Evolutionary conservation across 345 rosid genomes (phyloP).

Genomic region (Salix viminalis): DNA sequence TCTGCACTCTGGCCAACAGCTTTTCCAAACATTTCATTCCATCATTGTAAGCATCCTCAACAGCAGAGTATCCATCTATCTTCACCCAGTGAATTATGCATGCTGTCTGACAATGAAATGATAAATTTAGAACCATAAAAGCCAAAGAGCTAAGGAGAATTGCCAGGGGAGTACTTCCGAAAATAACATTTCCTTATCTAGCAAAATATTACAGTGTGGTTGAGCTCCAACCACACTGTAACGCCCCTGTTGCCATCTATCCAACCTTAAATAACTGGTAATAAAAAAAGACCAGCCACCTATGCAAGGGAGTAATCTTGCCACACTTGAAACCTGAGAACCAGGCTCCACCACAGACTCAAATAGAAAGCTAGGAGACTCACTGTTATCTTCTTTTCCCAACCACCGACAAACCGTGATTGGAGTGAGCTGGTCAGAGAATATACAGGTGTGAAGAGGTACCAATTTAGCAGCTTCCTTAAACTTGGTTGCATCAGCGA

Average conservation of each 20-base stretch:
- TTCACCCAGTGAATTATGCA: conserved; percentile 59
- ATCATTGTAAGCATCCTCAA: background rate
- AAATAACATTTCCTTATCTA: background rate
- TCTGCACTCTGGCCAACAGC: conserved; percentile 56
- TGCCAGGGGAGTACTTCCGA: background rate
- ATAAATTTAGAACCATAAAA: background rate
- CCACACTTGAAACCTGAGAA: conserved; percentile 50
- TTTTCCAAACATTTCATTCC: conserved; percentile 45
- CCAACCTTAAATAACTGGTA: conserved; percentile 3
- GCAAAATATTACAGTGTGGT: conserved; percentile 20
- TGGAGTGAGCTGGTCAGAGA: conserved; percentile 86
- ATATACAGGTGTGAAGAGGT: conserved; percentile 66
- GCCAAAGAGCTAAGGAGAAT: background rate
- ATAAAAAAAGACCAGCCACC: background rate
- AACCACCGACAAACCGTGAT: conserved; percentile 83
- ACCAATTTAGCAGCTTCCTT: conserved; percentile 60
- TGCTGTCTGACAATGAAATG: conserved; percentile 36
- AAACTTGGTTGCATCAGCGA: conserved; percentile 37
- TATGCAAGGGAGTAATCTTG: conserved; percentile 22
- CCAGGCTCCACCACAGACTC: conserved; percentile 84
- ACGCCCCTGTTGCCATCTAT: conserved; percentile 50
- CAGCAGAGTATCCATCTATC: conserved; percentile 41
- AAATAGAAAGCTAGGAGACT: conserved; percentile 82
- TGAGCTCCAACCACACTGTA: conserved; percentile 85
- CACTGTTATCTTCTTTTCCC: conserved; percentile 77